Base-by-base conservation (phyloP, 169 alveolate species). In the Plasmodium falciparum region DNA sequence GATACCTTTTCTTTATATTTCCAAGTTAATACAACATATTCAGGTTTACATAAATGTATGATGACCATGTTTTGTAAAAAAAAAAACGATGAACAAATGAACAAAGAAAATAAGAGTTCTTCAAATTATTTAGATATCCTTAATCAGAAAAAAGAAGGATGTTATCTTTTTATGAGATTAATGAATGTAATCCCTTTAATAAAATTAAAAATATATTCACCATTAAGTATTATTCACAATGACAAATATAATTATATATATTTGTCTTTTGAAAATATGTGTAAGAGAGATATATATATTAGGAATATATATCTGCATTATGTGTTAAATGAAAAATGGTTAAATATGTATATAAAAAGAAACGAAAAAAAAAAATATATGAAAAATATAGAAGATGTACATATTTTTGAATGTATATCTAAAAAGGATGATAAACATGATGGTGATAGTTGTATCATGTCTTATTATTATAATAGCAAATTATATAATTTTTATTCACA, bases 111-210 rank as follows among this genome's bases (percentile, higher is more conserved):
- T 17, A 66, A 78, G 29, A 15, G 3, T 13, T 49, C 47, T 13
- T 63, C 24, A n/a, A 63, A 39, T 47, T 78, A 78, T 63, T 59
- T 70, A 50, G 89, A 66, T 50, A 78, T 78, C 24, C 67, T 78
- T 3, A 22, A 4, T 1, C 65, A 78, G 11, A 78, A 66, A 29
- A 78, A 78, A 45, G 78, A 78, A 66, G 33, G 17, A 29, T 78
- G 78, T 22, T 78, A 65, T 54, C 67, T 78, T 50, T 78, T 78
- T 17, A 6, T 78, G 33, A 63, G 78, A 47, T 20, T 78, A 39
- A 17, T 78, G 69, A 65, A 78, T 45, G 17, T 78, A 22, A 70
- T 78, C n/a, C 89, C 89, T 3, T n/a, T 78, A 58, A 56, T 78
- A 13, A 78, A 7, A 71, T 69, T 78, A 50, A 78, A 45, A 29